Conservation (phyloP, 2,329 filamentous ascomycete species). For the Graphilbum ipis-grandicollis region DNA sequence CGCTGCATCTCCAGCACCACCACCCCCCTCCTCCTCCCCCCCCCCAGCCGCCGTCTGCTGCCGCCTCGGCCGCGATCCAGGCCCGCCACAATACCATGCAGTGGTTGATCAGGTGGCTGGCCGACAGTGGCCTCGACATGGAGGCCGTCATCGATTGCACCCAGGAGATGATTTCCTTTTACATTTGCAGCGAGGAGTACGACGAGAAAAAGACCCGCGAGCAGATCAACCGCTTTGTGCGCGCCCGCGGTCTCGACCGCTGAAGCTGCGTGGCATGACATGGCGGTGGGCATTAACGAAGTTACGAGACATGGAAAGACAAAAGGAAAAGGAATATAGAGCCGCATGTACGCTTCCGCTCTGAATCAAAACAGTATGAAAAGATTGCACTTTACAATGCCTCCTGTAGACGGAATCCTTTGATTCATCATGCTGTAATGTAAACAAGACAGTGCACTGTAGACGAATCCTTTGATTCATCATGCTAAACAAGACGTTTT, state of each 20-base stretch:
- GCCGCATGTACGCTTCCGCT: too few relatives aligned
- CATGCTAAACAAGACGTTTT: too few relatives aligned
- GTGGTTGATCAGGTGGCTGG: conserved; percentile 57
- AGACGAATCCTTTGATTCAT: too few relatives aligned
- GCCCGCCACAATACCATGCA: conserved; percentile 35
- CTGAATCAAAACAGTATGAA: too few relatives aligned
- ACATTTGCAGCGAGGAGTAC: conserved; percentile 50
- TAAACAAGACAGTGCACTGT: too few relatives aligned
- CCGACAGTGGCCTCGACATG: conserved; percentile 73
- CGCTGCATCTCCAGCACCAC: neutral
- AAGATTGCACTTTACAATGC: too few relatives aligned
- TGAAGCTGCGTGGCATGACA: conserved; percentile 12
- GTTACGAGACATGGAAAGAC: too few relatives aligned
- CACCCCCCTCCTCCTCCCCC: neutral
- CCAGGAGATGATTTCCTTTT: conserved; percentile 81
- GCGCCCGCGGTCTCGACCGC: conserved; percentile 37
- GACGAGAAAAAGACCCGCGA: conserved; percentile 42
- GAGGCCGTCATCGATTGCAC: conserved; percentile 74
- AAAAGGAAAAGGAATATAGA: too few relatives aligned
- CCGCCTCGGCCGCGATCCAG: conserved; percentile 2
- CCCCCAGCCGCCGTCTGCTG: conserved; percentile 1
- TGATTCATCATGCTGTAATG: too few relatives aligned
- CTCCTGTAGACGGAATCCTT: too few relatives aligned
- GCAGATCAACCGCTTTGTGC: conserved; percentile 41
- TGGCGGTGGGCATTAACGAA: too few relatives aligned